Conservation (phyloP, 768 basidiomycete genomes). For the Xerocomellus chrysenteron region DNA sequence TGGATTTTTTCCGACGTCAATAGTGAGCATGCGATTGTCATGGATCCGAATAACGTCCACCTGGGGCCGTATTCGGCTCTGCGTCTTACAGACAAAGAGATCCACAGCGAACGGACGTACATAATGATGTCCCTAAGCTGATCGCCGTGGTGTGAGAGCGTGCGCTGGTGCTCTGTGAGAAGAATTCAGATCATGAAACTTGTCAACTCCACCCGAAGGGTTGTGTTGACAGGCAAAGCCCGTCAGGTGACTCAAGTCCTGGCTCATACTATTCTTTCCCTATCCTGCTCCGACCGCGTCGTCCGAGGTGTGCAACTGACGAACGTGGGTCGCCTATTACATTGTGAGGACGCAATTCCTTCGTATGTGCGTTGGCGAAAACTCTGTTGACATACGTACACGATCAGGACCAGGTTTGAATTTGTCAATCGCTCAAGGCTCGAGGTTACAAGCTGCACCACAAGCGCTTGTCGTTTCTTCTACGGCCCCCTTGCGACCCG, state of each 20-base stretch:
- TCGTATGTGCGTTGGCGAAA: neutral
- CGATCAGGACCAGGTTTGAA: no score
- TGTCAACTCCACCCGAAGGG: neutral
- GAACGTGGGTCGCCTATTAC: no score
- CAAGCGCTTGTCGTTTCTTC: neutral
- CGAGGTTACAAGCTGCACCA: no score
- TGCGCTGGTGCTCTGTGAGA: conserved; percentile 7
- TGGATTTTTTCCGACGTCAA: neutral
- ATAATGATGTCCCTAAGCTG: conserved; percentile 10
- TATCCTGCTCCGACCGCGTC: neutral
- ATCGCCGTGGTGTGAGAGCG: conserved; percentile 32
- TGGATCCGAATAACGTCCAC: neutral
- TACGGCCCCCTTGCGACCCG: neutral
- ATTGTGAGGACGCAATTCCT: neutral
- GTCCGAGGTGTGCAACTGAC: neutral
- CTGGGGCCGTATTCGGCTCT: neutral
- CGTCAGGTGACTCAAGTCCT: neutral
- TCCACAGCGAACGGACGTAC: conserved; percentile 2
- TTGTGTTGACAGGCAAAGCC: conserved; percentile 11
- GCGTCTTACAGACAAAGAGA: neutral
- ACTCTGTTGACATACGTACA: no score
- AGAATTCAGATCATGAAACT: conserved; percentile 6
- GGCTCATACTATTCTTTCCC: conserved; percentile 6
- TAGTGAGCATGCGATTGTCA: neutral
- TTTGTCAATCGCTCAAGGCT: no score